Base-by-base conservation (phyloP, 305 asterid species). In the Fraxinus latifolia region DNA sequence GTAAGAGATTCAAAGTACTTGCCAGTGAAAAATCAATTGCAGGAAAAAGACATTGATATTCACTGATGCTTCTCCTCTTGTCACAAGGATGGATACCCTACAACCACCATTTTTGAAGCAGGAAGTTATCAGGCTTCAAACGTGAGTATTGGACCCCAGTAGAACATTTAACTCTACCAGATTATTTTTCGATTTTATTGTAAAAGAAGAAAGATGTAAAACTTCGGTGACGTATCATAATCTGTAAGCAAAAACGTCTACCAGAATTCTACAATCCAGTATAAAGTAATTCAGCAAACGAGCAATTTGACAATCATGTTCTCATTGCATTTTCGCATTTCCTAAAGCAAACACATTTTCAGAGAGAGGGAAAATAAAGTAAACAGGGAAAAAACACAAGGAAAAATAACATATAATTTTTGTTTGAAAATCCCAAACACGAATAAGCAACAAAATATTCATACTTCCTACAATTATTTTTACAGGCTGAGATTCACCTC, bases 21-120 rank as follows among this genome's bases (percentile, higher is more conserved):
- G 89, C 97, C 95, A 91, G 85, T 21, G 97, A 91, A 86, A 95
- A 93, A 83, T 95, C 97, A 71, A 95, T 86, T 70, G 97, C 97
- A 65, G 98, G 98, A 81, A 93, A 93, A 79, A 93, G 94, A 86
- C 83, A 77, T 83, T 91, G 86, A 89, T 95, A 95, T 84, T 93
- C 97, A n/a, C 92, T 88, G 83, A 93, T 75, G 84, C 92, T 94
- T 89, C 97, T 93, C 85, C 98, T 89, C 91, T 86, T 87, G 85
- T 94, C 98, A 82, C 98, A 94, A 81, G 98, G 98, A 93, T 91
- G 97, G 87, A 94, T 93, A 83, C 98, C 98, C 98, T 94, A 90
- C 86, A 81, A 75, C 37, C 76, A 83, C 31, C 82, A 58, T 76
- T 32, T 21, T 53, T 9, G 23, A 60, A 58, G 65, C 77, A 78